Base-by-base conservation (phyloP, 2,329 filamentous ascomycete genomes). In the Fusarium coffeatum region DNA sequence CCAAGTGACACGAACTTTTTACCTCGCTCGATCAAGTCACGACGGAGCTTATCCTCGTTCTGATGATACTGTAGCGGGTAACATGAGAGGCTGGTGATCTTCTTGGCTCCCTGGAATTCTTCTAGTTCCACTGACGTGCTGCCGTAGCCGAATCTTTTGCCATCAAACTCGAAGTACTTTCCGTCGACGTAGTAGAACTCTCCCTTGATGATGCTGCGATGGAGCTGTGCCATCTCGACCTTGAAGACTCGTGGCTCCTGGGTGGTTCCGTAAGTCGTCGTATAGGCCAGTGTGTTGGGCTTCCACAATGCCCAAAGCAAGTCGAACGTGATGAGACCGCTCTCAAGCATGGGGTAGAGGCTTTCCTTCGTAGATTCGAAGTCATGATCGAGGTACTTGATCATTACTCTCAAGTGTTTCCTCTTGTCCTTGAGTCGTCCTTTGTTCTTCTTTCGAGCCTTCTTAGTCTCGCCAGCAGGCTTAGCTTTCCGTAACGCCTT, bases 231-330 rank as follows among this genome's bases (percentile, higher is more conserved):
- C 68, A 90, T 87, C 63, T 95, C 92, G 2, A 95, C 89, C 77
- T 92, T 94, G 85, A 97, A 95, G 12, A 92, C 91, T 18, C 93
- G 88, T 3, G 93, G 92, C 73, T 96, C 90, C 41, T 95, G 92
- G 16, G 85, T 82, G 37, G 88, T 89, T 5, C 92, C 92, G 68
- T 97, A 97, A 0, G 92, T 95, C 0, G 89, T 88, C 0, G 91
- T 89, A 77, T 91, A 95, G 2, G 89, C 91, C 22, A 97, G 87
- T 0, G 92, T 93, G 73, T 93, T 92, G 0, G 94, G 94, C 76
- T 96, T 97, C 86, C 92, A 97, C 6, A 97, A 81, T 0, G 93
- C 93, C 94, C 94, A 97, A 2, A 97, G 83, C 4, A 97, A 85
- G 60, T 97, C 93, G 72, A 94, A 97, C 0, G 93, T 97, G 77